Evolutionary conservation across 345 rosid genomes (phyloP).

Genomic region (Citrus inodora): DNA sequence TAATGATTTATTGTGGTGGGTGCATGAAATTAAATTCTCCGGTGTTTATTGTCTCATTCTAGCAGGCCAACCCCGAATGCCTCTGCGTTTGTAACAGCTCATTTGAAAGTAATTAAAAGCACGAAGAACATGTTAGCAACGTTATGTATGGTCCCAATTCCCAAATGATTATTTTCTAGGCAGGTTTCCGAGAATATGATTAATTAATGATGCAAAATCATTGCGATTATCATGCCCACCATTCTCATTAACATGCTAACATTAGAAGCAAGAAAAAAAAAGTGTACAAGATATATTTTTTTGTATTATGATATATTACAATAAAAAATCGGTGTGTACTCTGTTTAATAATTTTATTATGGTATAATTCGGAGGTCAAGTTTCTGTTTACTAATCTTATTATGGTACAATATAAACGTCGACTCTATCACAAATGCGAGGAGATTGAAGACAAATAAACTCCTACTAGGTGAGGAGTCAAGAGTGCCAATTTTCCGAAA

Average conservation of each 20-base stretch:
- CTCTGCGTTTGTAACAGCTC: slow-evolving; percentile 42
- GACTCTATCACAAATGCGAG: rapidly evolving
- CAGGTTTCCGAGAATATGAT: neutral
- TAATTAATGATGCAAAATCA: neutral
- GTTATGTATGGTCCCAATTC: neutral
- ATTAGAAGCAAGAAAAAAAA: neutral
- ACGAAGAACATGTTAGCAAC: neutral
- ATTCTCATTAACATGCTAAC: neutral
- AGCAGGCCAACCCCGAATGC: slow-evolving; percentile 35
- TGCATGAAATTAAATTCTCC: slow-evolving; percentile 7
- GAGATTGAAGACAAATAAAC: rapidly evolving
- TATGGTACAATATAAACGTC: rapidly evolving
- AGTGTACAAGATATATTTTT: no score
- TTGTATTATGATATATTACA: no score
- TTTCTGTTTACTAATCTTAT: no score
- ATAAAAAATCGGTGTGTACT: no score
- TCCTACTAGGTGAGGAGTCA: no score
- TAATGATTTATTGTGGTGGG: neutral
- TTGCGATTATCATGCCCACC: neutral
- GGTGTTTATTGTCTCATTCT: slow-evolving; percentile 36
- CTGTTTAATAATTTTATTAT: no score
- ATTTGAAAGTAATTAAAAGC: neutral
- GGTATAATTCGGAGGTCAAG: no score
- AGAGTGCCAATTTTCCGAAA: rapidly evolving
- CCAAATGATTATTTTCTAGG: neutral